A percentile compares a stretch with the other conserved stretches of the same genome.
Evolutionary conservation across 371 early-diverging fungal species (phyloP).

Genomic region (Funneliformis caledonium): DNA sequence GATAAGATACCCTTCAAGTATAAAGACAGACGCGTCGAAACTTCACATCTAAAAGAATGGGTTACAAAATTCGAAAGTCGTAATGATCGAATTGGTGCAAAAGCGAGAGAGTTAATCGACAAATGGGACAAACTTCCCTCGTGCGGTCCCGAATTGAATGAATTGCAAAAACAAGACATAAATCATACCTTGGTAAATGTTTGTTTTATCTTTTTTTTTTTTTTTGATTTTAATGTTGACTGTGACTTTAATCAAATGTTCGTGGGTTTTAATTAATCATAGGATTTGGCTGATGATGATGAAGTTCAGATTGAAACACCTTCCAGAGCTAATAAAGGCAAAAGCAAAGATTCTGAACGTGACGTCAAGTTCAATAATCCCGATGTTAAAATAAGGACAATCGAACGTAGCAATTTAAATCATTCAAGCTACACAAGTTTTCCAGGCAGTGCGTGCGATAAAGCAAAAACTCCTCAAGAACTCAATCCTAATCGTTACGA

Average conservation of each 20-base stretch:
- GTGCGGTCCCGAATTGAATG: neutral
- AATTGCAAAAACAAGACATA: neutral
- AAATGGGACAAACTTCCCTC: constrained; percentile 18
- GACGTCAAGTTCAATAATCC: neutral
- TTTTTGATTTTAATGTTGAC: neutral
- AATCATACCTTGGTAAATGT: neutral
- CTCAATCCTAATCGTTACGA: constrained; percentile 17
- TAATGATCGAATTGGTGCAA: constrained; percentile 3
- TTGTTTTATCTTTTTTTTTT: too few species aligned
- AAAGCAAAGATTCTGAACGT: neutral
- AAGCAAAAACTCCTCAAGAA: neutral
- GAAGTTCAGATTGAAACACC: neutral
- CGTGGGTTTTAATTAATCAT: too few species aligned
- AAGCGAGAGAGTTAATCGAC: neutral
- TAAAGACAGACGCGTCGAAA: constrained; percentile 10
- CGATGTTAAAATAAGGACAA: neutral
- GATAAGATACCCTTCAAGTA: constrained; percentile 21
- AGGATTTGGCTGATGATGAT: constrained; percentile 1
- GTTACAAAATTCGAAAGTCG: neutral
- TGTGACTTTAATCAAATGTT: neutral
- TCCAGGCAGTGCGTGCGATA: neutral
- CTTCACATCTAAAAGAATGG: constrained; percentile 31
- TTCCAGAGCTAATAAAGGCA: neutral
- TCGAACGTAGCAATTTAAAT: neutral
- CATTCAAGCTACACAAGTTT: neutral